These are phyloP conservation scores for Cladorrhinum sp. DNA, from an alignment of 2,329 filamentous ascomycete species.

Conservation along the genomic window DNA sequence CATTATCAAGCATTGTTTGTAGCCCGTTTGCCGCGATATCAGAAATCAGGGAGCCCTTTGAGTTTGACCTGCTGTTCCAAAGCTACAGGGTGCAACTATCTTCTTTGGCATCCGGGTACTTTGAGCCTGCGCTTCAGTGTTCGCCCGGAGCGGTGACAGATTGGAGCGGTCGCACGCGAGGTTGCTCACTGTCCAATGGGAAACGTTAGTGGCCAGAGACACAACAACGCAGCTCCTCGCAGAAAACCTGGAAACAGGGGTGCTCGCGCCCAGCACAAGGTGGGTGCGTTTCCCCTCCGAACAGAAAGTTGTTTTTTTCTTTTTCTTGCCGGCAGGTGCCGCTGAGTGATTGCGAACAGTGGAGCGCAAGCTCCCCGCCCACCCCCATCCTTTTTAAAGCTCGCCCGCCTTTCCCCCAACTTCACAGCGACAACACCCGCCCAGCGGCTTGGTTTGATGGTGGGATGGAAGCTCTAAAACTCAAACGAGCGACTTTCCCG, in stretches of 20 bases:
- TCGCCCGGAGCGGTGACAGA: slow-evolving; percentile 8
- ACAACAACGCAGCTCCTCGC: slow-evolving; percentile 13
- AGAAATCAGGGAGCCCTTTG: neutral
- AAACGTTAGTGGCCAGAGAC: slow-evolving; percentile 16
- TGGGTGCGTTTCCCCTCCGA: neutral
- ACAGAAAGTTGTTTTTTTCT: neutral
- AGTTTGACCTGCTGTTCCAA: slow-evolving; percentile 14
- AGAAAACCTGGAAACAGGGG: slow-evolving; percentile 15
- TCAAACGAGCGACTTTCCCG: neutral
- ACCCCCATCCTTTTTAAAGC: neutral
- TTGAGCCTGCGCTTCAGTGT: slow-evolving; percentile 15
- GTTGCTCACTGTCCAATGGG: slow-evolving; percentile 15
- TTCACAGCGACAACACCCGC: neutral
- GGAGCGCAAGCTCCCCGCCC: slow-evolving; percentile 4
- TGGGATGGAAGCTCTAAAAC: neutral
- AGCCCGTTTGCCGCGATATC: slow-evolving; percentile 10
- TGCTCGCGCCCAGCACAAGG: slow-evolving; percentile 10
- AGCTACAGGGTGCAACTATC: slow-evolving; percentile 19
- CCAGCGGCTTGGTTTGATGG: neutral
- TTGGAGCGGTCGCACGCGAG: slow-evolving; percentile 14
- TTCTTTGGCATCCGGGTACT: slow-evolving; percentile 15
- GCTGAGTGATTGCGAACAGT: slow-evolving; percentile 6
- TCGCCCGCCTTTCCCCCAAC: neutral
- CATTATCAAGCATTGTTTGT: slow-evolving; percentile 9
- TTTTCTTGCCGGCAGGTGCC: slow-evolving; percentile 1